phyloP scores from a whole-genome alignment of 2,329 filamentous ascomycete genomes.

The Podosphaera leucotricha region DNA sequence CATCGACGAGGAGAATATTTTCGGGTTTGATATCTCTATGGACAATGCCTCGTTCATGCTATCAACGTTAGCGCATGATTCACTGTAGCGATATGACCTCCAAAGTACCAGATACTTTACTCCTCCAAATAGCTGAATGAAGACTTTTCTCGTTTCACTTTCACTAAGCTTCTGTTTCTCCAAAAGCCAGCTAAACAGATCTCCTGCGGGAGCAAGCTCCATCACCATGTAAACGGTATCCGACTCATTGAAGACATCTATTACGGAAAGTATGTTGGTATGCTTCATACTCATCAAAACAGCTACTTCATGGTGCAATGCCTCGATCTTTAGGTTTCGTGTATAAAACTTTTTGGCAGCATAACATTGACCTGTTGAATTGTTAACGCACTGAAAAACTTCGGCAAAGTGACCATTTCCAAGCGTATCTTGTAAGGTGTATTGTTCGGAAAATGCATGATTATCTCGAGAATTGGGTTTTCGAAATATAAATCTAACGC shows the following conservation, averaged over 20 bases:
- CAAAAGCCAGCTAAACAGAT: slow-evolving; percentile 88
- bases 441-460: slow-evolving; percentile 67
- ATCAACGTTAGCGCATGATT: slow-evolving; percentile 11
- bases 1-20: slow-evolving; percentile 60
- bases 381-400: slow-evolving; percentile 78
- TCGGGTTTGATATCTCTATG: slow-evolving; percentile 58
- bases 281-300: slow-evolving; percentile 96
- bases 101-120: slow-evolving; percentile 67
- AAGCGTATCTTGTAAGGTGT: slow-evolving; percentile 59
- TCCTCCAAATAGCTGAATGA: slow-evolving; percentile 75
- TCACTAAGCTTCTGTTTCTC: slow-evolving; percentile 76
- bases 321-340: slow-evolving; percentile 58
- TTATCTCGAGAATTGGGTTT: slow-evolving; percentile 57
- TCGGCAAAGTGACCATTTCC: slow-evolving; percentile 92
- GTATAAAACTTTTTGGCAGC: slow-evolving; percentile 93
- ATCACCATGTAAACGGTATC: slow-evolving; percentile 80
- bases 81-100: slow-evolving; percentile 13
- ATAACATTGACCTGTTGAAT: slow-evolving; percentile 54
- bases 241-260: slow-evolving; percentile 81
- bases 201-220: slow-evolving; percentile 76
- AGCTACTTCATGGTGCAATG: slow-evolving; percentile 83
- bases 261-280: slow-evolving; percentile 75
- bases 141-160: slow-evolving; percentile 62
- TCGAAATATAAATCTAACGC: slow-evolving; percentile 72
- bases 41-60: slow-evolving; percentile 95